phyloP scores from a whole-genome alignment of 2,329 filamentous ascomycete species.

The Gnomoniopsis smithogilvyi region DNA sequence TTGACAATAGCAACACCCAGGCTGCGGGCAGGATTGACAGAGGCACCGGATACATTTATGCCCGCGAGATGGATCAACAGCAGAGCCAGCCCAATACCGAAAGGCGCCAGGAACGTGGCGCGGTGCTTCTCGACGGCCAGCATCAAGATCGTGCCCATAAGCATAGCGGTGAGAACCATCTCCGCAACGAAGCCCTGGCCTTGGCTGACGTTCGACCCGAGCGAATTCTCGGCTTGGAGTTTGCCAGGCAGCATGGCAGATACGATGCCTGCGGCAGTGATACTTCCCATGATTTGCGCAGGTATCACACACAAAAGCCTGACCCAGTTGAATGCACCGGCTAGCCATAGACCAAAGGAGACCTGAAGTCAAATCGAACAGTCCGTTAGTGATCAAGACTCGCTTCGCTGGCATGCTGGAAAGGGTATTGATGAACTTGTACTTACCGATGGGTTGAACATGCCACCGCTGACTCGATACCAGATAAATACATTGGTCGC shows the following conservation, averaged over 20 bases:
- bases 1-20: slow-evolving; percentile 42
- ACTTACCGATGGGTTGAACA: slow-evolving; percentile 14
- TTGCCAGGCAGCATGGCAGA: slow-evolving; percentile 28
- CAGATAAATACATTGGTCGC: slow-evolving; percentile 6
- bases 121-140: slow-evolving; percentile 59
- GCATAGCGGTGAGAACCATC: slow-evolving; percentile 47
- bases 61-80: slow-evolving; percentile 8
- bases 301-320: slow-evolving; percentile 34
- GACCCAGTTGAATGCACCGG: slow-evolving; percentile 38
- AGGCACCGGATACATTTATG: slow-evolving; percentile 32
- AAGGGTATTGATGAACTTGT: not conserved
- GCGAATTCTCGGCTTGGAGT: slow-evolving; percentile 42
- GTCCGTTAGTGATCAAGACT: not conserved
- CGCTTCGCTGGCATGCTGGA: too few relatives aligned
- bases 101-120: slow-evolving; percentile 41
- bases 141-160: slow-evolving; percentile 53
- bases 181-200: slow-evolving; percentile 50
- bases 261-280: slow-evolving; percentile 43
- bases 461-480: slow-evolving; percentile 9
- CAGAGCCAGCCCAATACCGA: not conserved
- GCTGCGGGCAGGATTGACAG: slow-evolving; percentile 44
- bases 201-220: slow-evolving; percentile 38
- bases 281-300: slow-evolving; percentile 18
- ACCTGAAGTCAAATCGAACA: not conserved
- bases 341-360: slow-evolving; percentile 43